Evolutionary conservation across 164 flowering plant genomes (phyloP), one percentile per base, ranked within the genome.

Genomic region (Nelumbo lutea): DNA sequence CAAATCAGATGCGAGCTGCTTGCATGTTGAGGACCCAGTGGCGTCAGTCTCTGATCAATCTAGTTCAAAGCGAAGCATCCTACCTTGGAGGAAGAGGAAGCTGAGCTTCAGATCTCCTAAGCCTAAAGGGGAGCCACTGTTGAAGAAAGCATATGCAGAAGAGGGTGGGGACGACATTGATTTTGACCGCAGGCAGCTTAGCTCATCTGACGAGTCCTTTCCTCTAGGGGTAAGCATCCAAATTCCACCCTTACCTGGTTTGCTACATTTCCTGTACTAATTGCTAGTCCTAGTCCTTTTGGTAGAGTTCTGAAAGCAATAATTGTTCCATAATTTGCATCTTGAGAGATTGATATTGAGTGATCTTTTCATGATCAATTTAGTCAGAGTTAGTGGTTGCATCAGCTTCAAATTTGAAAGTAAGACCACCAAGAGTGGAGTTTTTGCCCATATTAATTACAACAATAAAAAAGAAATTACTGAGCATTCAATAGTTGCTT

Each of bases 121-220:
- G 78, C 77, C 90, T 3, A 93, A 87, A 76, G 99, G 99, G 59
- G 99, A 96, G 75, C 99, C 99, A 41, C 79, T 93, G 69, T 69
- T 93, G 41, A 96, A 96, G 82, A 93, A 90, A 79, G 90, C 83
- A 6, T 82, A 93, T 83, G 98, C 80, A 45, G 99, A 96, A 85
- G 98, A 93, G 73, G 99, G 99, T 71, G 99, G 99, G 13, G 99
- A 96, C 79, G 98, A 96, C 75, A 96, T 96, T 68, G 99, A 96
- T 84, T 88, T 76, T 80, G 98, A 93, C 68, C 90, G 99, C 15
- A 85, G 97, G 41, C 99, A 96, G 77, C 88, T 96, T 13, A 96
- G 93, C 78, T 91, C 81, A 7, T 79, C 98, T 9, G 97, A 90
- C 79, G 98, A 93, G 74, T 80, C 93, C 67, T 68, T 73, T 57